Evolutionary conservation across 495 filamentous ascomycete genomes (phyloP).

Genomic region (Aspergillus sclerotioniger): DNA sequence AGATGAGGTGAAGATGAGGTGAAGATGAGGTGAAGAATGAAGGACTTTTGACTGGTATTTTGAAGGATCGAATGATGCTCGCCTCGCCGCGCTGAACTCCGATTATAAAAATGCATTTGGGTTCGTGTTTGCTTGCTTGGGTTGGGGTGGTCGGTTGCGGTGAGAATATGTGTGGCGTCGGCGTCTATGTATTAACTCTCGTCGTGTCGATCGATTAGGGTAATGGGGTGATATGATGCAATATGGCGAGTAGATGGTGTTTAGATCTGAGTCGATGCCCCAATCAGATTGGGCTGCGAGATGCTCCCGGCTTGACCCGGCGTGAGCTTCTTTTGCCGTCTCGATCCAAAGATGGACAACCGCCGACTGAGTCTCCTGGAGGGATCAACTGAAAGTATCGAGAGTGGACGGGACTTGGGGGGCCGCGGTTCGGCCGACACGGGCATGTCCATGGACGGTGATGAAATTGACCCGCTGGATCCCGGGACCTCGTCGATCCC

Average conservation of each 20-base stretch:
- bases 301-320: conserved; percentile 29
- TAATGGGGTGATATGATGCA: not conserved
- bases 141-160: not conserved
- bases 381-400: conserved; percentile 30
- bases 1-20: not conserved
- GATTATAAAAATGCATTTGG: conserved; percentile 1
- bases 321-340: conserved; percentile 19
- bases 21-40: not conserved
- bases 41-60: conserved; percentile 17
- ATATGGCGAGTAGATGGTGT: not conserved
- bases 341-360: conserved; percentile 29
- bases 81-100: conserved; percentile 10
- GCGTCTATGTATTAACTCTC: no score
- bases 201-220: conserved; percentile 4
- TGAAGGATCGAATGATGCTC: conserved; percentile 5
- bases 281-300: conserved; percentile 42
- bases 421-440: conserved; percentile 14
- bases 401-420: conserved; percentile 28
- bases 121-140: not conserved
- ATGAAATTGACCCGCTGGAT: conserved; percentile 12
- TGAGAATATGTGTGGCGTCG: not conserved
- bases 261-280: conserved; percentile 34
- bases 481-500: conserved; percentile 22
- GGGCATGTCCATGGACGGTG: conserved; percentile 11
- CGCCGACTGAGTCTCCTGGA: conserved; percentile 28